These are phyloP conservation scores for Trypanosoma lewisi DNA, from an alignment of 208 protist species.

Conservation along the genomic window DNA sequence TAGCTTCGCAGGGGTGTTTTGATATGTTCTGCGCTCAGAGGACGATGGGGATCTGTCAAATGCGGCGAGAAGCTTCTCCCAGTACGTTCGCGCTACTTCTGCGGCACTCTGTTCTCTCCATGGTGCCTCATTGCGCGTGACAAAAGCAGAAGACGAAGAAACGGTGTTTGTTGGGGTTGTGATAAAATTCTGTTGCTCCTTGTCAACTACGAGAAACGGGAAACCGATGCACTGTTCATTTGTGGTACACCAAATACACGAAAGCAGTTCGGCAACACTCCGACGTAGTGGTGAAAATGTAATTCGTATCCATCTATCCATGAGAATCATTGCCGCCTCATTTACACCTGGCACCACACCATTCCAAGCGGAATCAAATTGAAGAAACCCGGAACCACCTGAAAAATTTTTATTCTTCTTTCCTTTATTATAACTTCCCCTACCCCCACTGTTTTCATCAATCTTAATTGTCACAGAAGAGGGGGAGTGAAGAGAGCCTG, in stretches of 20 bases:
- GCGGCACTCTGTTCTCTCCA: neutral
- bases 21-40: slow-evolving; percentile 24
- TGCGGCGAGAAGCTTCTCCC: slow-evolving; percentile 19
- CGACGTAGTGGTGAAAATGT: slow-evolving; percentile 9
- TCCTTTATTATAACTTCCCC: neutral
- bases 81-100: slow-evolving; percentile 5
- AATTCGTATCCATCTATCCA: slow-evolving; percentile 35
- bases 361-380: slow-evolving; percentile 7
- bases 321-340: slow-evolving; percentile 31
- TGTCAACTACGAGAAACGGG: slow-evolving; percentile 68
- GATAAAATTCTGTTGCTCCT: slow-evolving; percentile 37
- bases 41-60: slow-evolving; percentile 9
- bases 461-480: neutral
- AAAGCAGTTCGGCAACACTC: slow-evolving; percentile 34
- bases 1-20: slow-evolving; percentile 9
- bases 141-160: no score
- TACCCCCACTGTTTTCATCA: neutral
- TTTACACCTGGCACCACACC: slow-evolving; percentile 1
- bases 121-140: neutral
- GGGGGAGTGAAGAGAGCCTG: neutral
- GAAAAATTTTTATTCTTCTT: neutral
- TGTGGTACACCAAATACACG: slow-evolving; percentile 42
- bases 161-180: slow-evolving; percentile 3
- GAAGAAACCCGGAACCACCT: neutral
- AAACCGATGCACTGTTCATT: slow-evolving; percentile 67